Evolutionary conservation across 2,329 filamentous ascomycete genomes (phyloP).

Genomic region (Epichloe sylvatica): DNA sequence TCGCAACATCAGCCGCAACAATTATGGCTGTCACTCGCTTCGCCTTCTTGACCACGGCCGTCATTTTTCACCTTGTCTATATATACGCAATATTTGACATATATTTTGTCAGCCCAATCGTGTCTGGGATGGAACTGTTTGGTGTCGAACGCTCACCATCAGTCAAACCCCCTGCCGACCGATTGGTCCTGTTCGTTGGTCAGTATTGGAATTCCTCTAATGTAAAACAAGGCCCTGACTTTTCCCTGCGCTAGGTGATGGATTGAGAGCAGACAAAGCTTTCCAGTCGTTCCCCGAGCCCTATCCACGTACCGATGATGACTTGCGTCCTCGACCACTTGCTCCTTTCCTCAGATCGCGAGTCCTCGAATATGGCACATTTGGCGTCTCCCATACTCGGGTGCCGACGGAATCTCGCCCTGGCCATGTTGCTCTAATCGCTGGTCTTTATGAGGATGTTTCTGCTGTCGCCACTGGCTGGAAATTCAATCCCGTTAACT

Average conservation of each 20-base stretch:
- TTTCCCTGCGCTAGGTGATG: constrained; percentile 48
- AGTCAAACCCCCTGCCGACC: constrained; percentile 69
- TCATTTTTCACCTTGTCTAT: constrained; percentile 88
- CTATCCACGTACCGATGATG: constrained; percentile 50
- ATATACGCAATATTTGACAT: constrained; percentile 95
- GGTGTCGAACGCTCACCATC: constrained; percentile 46
- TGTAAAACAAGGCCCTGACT: neutral
- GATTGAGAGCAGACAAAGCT: constrained; percentile 91
- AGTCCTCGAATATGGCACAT: constrained; percentile 80
- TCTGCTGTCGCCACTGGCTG: constrained; percentile 94
- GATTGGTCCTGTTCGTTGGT: constrained; percentile 74
- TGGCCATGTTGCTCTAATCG: constrained; percentile 92
- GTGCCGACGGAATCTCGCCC: constrained; percentile 94
- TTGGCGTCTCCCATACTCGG: constrained; percentile 91
- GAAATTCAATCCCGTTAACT: constrained; percentile 97
- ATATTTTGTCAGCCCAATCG: constrained; percentile 95
- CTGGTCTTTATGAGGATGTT: constrained; percentile 93
- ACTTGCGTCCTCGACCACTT: constrained; percentile 62
- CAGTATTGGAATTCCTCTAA: constrained; percentile 34
- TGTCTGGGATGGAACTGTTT: constrained; percentile 84
- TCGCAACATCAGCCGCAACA: constrained; percentile 3
- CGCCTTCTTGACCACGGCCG: constrained; percentile 74
- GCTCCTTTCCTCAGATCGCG: constrained; percentile 84
- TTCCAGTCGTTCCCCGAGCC: constrained; percentile 90
- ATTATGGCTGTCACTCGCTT: constrained; percentile 52